These are phyloP conservation scores for Trichoderma simmonsii DNA, from an alignment of 2,329 filamentous ascomycete genomes.

Conservation along the genomic window DNA sequence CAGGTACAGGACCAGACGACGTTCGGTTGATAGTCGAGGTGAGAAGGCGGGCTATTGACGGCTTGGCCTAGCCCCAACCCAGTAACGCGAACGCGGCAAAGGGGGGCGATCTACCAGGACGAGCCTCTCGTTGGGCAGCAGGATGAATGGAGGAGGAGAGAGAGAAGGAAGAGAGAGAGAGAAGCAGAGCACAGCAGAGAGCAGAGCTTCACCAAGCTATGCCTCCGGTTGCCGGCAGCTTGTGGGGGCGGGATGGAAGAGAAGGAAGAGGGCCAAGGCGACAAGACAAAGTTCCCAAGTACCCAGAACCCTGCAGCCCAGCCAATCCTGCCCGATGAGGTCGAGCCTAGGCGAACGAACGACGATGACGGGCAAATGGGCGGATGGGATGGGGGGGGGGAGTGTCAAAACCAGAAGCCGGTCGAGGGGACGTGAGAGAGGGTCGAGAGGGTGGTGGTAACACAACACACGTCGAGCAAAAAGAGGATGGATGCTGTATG, in stretches of 20 bases:
- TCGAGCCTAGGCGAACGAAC: conserved; percentile 6
- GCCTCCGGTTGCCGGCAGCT: conserved; percentile 18
- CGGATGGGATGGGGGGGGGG: neutral
- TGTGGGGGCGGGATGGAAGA: conserved; percentile 15
- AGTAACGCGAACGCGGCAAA: conserved; percentile 19
- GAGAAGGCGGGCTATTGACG: conserved; percentile 9
- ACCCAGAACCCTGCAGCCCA: conserved; percentile 16
- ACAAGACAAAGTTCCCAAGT: conserved; percentile 10
- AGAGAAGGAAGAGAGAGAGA: neutral
- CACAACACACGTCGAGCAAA: neutral
- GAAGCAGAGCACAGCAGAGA: neutral
- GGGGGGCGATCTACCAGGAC: conserved; percentile 11
- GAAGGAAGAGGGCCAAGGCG: conserved; percentile 14
- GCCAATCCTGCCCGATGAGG: conserved; percentile 15
- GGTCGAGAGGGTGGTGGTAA: conserved; percentile 6
- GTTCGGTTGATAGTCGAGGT: conserved; percentile 11
- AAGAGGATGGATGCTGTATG: no score
- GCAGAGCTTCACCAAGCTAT: conserved; percentile 13
- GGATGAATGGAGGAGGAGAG: conserved; percentile 1
- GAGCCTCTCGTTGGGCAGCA: conserved; percentile 24
- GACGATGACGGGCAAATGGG: conserved; percentile 9
- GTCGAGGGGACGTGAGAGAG: neutral
- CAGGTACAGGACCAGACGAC: neutral
- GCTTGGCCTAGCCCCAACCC: conserved; percentile 15
- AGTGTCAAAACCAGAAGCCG: neutral